A percentile compares a stretch with the other conserved stretches of the same genome.
Conservation (phyloP, 1,139 yeast genomes). For the Zygosaccharomyces sapae region DNA sequence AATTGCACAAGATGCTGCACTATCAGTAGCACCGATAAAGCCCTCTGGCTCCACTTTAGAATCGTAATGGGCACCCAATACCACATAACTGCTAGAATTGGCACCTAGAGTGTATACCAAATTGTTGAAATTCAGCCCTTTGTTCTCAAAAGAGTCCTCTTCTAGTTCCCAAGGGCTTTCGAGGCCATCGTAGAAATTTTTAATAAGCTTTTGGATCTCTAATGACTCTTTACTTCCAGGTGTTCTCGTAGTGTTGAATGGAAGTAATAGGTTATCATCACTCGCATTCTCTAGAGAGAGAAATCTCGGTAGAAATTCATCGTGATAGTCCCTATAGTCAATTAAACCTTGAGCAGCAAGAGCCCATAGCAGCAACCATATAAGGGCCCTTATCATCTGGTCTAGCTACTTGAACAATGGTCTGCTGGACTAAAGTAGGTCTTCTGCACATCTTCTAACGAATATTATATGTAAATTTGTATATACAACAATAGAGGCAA, state of each 20-base stretch:
- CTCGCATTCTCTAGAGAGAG: slow-evolving; percentile 14
- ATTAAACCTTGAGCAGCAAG: not conserved
- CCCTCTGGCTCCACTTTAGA: slow-evolving; percentile 48
- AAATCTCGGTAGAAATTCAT: slow-evolving; percentile 12
- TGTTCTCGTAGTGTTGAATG: slow-evolving; percentile 39
- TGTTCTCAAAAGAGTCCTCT: slow-evolving; percentile 42
- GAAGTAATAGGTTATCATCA: slow-evolving; percentile 21
- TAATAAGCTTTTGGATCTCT: slow-evolving; percentile 40
- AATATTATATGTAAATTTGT: not conserved
- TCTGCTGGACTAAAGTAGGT: no score
- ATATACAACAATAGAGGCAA: not conserved
- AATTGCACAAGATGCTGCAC: slow-evolving; percentile 54
- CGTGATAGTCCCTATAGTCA: slow-evolving; percentile 8
- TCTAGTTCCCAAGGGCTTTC: slow-evolving; percentile 40
- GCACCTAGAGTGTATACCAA: slow-evolving; percentile 38
- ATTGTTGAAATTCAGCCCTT: slow-evolving; percentile 44
- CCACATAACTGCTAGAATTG: slow-evolving; percentile 36
- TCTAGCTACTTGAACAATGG: no score
- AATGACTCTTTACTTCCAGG: slow-evolving; percentile 46
- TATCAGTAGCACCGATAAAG: slow-evolving; percentile 56
- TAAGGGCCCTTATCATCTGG: not conserved
- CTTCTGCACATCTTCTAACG: no score
- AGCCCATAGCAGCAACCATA: not conserved
- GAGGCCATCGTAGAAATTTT: slow-evolving; percentile 28
- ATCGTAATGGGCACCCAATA: slow-evolving; percentile 54